Percentiles rank a stretch among this genome's conserved stretches.
These are phyloP conservation scores for Talaromyces islandicus DNA, from an alignment of 2,329 filamentous ascomycete genomes.

Conservation along the genomic window DNA sequence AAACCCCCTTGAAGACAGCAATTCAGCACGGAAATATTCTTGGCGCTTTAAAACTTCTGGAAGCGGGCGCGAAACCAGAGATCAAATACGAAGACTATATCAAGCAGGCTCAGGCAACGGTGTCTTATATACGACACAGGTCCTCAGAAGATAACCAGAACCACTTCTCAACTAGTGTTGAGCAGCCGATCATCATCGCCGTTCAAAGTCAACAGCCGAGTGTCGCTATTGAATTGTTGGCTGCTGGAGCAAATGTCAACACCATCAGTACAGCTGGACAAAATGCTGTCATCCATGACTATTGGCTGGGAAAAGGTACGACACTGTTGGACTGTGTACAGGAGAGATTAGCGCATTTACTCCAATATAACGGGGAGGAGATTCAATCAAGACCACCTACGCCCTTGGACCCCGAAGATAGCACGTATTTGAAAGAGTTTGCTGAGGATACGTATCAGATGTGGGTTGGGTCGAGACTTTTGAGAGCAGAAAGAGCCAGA, in stretches of 20 bases:
- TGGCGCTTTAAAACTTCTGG: conserved; percentile 54
- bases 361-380: conserved; percentile 37
- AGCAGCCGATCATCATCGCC: conserved; percentile 65
- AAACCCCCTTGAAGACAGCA: conserved; percentile 54
- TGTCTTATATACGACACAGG: conserved; percentile 20
- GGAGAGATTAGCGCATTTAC: conserved; percentile 46
- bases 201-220: conserved; percentile 45
- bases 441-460: conserved; percentile 55
- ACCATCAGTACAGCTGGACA: conserved; percentile 43
- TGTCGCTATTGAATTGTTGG: conserved; percentile 54
- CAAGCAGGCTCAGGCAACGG: conserved; percentile 14
- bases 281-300: neutral
- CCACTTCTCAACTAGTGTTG: conserved; percentile 42
- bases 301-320: conserved; percentile 5
- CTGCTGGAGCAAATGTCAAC: conserved; percentile 61
- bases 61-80: conserved; percentile 54
- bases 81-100: conserved; percentile 52
- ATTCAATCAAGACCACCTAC: conserved; percentile 9
- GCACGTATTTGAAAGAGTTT: conserved; percentile 47
- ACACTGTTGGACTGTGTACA: conserved; percentile 58
- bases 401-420: conserved; percentile 36
- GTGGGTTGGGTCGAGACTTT: conserved; percentile 42
- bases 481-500: conserved; percentile 29
- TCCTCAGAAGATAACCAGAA: conserved; percentile 45
- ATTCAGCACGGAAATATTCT: conserved; percentile 48